Evolutionary conservation across 306 rosid species (phyloP), one percentile per base, ranked within the genome.

Genomic region (Cucurbita maxima): DNA sequence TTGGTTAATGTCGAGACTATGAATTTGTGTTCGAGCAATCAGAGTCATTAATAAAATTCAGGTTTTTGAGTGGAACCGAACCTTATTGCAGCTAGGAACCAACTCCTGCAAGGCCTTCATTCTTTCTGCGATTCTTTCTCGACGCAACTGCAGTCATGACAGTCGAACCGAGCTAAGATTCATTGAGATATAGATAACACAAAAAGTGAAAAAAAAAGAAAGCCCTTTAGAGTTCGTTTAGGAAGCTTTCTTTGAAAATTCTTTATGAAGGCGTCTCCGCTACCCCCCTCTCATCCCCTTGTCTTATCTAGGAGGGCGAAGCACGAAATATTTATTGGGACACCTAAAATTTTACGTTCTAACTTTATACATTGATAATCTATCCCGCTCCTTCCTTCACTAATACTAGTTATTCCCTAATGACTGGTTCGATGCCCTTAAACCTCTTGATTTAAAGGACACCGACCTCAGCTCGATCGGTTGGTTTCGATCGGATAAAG

Each of bases 51-150:
- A 7, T 1, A 64, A 64, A 64, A 18, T 19, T 41, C 30, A 2
- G 4, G 71, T 40, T 51, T 50, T 22, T 50, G 66, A 18, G 60
- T 61, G 75, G n/a, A 61, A 82, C 88, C 10, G 57, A 30, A 91
- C 97, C 95, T 95, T 95, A 60, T 91, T 95, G 77, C 89, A 85
- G 77, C 91, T 88, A 60, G 97, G 99, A 77, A 95, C 99, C 79
- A 95, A 77, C 78, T 95, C 99, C 84, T 91, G 99, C 82, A 95
- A 78, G 75, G 97, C 99, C 88, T 82, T 95, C 99, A 95, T 95
- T 88, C 99, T 88, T 80, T 95, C 99, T 0, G 99, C 97, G 69
- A 95, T 95, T 84, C 99, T 95, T 84, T 95, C 99, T 67, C 99
- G 87, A 15, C 97, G 99, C 75, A 95, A 79, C 99, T 95, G 75